Evolutionary conservation across 495 filamentous ascomycete genomes (phyloP).

Genomic region (Xylaria bambusicola): DNA sequence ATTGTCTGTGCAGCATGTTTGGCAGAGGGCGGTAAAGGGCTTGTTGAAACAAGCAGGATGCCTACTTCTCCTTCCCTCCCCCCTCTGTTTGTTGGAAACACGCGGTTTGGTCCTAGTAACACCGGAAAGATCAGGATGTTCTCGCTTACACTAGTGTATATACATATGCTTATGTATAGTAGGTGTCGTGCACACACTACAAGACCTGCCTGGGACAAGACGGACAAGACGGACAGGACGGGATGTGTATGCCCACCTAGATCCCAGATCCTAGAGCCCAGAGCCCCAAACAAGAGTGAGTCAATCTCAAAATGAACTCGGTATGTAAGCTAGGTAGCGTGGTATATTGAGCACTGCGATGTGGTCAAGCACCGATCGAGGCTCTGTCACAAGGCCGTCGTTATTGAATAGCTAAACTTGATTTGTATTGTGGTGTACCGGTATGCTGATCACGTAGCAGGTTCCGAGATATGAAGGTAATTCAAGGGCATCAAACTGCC

Average conservation of each 20-base stretch:
- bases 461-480: constrained; percentile 17
- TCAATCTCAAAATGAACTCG: too few relatives aligned
- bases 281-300: too few relatives aligned
- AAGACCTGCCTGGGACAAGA: too few relatives aligned
- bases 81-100: constrained; percentile 5
- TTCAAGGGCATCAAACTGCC: background rate
- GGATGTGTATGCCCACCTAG: too few relatives aligned
- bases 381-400: background rate
- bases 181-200: too few relatives aligned
- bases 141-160: background rate
- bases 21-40: background rate
- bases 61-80: too few relatives aligned
- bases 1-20: background rate
- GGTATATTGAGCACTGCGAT: too few relatives aligned
- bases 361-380: background rate
- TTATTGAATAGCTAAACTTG: background rate
- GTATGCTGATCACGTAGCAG: constrained; percentile 5
- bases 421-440: background rate
- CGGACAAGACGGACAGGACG: too few relatives aligned
- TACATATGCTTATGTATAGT: too few relatives aligned
- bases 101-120: constrained; percentile 6
- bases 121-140: background rate
- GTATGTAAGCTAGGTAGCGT: too few relatives aligned
- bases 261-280: too few relatives aligned
- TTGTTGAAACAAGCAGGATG: background rate